These are phyloP conservation scores for Lachnellula occidentalis DNA, from an alignment of 2,329 filamentous ascomycete genomes.

Conservation along the genomic window DNA sequence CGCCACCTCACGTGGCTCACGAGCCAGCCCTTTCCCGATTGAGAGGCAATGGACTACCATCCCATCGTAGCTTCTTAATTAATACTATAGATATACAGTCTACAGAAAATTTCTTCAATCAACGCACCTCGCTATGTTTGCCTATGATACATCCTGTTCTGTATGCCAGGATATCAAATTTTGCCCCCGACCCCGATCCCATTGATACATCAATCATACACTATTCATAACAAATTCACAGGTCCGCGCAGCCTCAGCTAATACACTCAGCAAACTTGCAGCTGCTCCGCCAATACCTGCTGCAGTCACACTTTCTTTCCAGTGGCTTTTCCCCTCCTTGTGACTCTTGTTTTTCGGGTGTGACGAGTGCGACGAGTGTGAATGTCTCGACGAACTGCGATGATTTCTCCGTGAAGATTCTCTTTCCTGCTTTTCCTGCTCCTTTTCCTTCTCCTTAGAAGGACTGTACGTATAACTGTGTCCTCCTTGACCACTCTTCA, in stretches of 20 bases:
- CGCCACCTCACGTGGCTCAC: too few species aligned
- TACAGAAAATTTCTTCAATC: too few species aligned
- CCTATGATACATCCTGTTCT: neutral
- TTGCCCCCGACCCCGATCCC: neutral
- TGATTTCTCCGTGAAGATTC: neutral
- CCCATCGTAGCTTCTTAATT: too few species aligned
- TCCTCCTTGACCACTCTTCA: neutral
- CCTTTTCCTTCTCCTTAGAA: neutral
- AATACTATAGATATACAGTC: too few species aligned
- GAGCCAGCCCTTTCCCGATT: too few species aligned
- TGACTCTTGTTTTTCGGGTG: conserved; percentile 4
- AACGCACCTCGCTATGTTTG: too few species aligned
- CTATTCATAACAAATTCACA: conserved; percentile 11
- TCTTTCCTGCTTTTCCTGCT: conserved; percentile 1
- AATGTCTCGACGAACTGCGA: neutral
- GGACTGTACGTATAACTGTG: neutral
- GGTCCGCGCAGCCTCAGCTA: conserved; percentile 49
- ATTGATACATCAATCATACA: conserved; percentile 2
- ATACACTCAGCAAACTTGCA: conserved; percentile 50
- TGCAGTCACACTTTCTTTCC: conserved; percentile 50
- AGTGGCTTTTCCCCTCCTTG: conserved; percentile 32
- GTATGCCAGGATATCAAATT: neutral
- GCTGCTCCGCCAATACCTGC: conserved; percentile 58
- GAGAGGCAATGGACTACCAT: too few species aligned
- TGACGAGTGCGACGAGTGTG: conserved; percentile 1